These are phyloP conservation scores for Lactifluus piperatus DNA, from an alignment of 768 basidiomycete species.

Conservation along the genomic window DNA sequence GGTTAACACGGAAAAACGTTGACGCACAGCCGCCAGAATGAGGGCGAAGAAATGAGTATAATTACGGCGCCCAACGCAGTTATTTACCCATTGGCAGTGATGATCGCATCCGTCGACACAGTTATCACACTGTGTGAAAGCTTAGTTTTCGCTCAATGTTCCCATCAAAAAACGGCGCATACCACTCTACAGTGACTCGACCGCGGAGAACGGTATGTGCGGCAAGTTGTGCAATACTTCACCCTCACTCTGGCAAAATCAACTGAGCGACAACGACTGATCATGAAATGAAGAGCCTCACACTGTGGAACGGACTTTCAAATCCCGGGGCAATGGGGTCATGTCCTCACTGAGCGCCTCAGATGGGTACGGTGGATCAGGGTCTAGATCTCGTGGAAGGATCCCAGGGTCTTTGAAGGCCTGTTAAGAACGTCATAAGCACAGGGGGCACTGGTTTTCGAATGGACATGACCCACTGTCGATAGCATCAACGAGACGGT, in stretches of 20 bases:
- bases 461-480: slow-evolving; percentile 43
- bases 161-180: slow-evolving; percentile 20
- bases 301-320: slow-evolving; percentile 71
- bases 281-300: slow-evolving; percentile 32
- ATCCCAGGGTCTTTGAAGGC: slow-evolving; percentile 84
- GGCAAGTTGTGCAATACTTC: slow-evolving; percentile 92
- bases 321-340: slow-evolving; percentile 69
- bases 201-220: slow-evolving; percentile 85
- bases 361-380: slow-evolving; percentile 68
- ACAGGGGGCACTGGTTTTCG: slow-evolving; percentile 18
- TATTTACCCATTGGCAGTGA: slow-evolving; percentile 89
- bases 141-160: not conserved
- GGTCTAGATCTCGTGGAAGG: slow-evolving; percentile 80
- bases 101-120: slow-evolving; percentile 96
- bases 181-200: slow-evolving; percentile 96
- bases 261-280: not conserved
- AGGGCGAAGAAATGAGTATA: slow-evolving; percentile 90
- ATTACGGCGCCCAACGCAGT: slow-evolving; percentile 91
- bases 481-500: slow-evolving; percentile 69
- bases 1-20: slow-evolving; percentile 1
- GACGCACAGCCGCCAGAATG: slow-evolving; percentile 64
- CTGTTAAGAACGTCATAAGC: slow-evolving; percentile 29
- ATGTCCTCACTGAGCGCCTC: slow-evolving; percentile 47
- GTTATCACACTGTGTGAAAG: slow-evolving; percentile 70
- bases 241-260: slow-evolving; percentile 59